Evolutionary conservation across 345 rosid genomes (phyloP).

Genomic region (Aurinia saxatilis): DNA sequence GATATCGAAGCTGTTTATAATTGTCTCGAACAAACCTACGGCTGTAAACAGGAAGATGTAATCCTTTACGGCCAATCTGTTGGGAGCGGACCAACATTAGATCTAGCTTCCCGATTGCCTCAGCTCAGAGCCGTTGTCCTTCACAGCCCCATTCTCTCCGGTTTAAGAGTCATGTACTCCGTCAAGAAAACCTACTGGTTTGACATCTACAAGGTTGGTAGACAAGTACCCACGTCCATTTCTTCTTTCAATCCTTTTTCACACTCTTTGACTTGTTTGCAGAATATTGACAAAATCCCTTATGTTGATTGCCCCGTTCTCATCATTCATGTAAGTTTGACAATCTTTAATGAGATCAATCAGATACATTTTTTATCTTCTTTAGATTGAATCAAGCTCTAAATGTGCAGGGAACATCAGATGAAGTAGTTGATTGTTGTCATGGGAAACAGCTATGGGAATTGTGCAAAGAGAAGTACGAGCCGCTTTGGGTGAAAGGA

Average conservation of each 20-base stretch:
- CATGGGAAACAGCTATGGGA: constrained; percentile 99
- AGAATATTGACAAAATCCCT: constrained; percentile 97
- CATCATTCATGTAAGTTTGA: constrained; percentile 76
- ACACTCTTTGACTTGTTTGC: constrained; percentile 27
- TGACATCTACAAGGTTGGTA: constrained; percentile 88
- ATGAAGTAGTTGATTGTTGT: constrained; percentile 87
- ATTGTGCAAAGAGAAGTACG: constrained; percentile 81
- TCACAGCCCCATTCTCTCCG: constrained; percentile 95
- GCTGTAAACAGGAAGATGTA: constrained; percentile 76
- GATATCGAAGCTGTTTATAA: constrained; percentile 93
- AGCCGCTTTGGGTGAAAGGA: constrained; percentile 93
- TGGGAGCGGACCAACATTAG: constrained; percentile 95
- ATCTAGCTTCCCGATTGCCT: constrained; percentile 73
- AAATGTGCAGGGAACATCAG: constrained; percentile 73
- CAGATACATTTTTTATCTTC: background rate
- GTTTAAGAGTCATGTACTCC: constrained; percentile 93
- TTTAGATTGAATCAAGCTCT: background rate
- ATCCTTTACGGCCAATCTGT: constrained; percentile 96
- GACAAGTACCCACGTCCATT: too few species aligned
- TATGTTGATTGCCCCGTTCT: constrained; percentile 85
- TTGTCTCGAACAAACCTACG: constrained; percentile 85
- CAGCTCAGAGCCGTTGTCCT: constrained; percentile 72
- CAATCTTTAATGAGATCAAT: too few species aligned
- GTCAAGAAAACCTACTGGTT: constrained; percentile 96
- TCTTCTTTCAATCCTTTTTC: too few species aligned